Percentiles rank a stretch among this genome's conserved stretches.
Evolutionary conservation across 1,284 basidiomycete species (phyloP).

Genomic region (Gastroboletus turbinatus): DNA sequence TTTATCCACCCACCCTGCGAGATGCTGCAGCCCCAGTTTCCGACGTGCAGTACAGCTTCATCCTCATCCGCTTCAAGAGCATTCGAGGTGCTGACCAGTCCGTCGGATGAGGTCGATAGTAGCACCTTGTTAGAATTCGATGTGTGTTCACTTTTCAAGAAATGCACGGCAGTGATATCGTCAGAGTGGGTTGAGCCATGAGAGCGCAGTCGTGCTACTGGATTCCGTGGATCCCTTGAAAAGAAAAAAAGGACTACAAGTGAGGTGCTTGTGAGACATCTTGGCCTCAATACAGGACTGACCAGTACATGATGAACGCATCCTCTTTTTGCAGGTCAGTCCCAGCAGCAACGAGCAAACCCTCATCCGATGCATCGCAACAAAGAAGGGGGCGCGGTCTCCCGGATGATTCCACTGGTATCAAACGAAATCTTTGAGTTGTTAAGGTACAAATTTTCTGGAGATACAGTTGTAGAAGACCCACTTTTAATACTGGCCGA

Average conservation of each 20-base stretch:
- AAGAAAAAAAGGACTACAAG: not conserved
- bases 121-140: constrained; percentile 41
- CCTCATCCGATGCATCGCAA: constrained; percentile 68
- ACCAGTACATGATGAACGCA: constrained; percentile 74
- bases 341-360: constrained; percentile 66
- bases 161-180: constrained; percentile 69
- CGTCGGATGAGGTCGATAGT: constrained; percentile 73
- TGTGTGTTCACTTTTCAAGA: constrained; percentile 34
- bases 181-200: constrained; percentile 75
- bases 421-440: constrained; percentile 41
- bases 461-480: constrained; percentile 31
- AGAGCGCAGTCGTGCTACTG: constrained; percentile 46
- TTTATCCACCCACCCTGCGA: constrained; percentile 70
- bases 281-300: constrained; percentile 12
- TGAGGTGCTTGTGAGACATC: constrained; percentile 1
- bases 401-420: constrained; percentile 49
- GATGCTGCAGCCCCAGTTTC: constrained; percentile 74
- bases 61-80: constrained; percentile 72
- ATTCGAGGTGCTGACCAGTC: constrained; percentile 66
- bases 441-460: constrained; percentile 36
- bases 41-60: constrained; percentile 65
- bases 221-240: constrained; percentile 58
- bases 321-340: constrained; percentile 70
- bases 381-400: constrained; percentile 51
- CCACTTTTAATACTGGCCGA: constrained; percentile 57